phyloP scores from a whole-genome alignment of 345 rosid genomes.

The Jatropha curcas region DNA sequence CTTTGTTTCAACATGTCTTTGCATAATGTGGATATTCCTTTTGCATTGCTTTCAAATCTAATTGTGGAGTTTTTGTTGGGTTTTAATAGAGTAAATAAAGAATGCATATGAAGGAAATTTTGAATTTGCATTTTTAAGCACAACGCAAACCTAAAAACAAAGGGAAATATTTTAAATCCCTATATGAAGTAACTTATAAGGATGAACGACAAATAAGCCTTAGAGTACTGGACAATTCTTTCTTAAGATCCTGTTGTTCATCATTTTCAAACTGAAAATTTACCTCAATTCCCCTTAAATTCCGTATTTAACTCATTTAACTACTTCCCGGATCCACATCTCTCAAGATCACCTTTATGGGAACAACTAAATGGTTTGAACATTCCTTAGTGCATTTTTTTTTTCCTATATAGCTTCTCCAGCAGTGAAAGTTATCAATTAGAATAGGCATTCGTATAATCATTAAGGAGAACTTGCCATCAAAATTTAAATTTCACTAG shows the following conservation, averaged over 20 bases:
- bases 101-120: not conserved
- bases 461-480: not conserved
- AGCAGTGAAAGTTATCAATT: not conserved
- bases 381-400: not conserved
- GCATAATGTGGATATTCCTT: not conserved
- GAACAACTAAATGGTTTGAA: not conserved
- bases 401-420: not conserved
- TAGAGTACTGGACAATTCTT: not conserved
- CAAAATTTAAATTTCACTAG: not conserved
- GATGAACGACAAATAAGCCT: not conserved
- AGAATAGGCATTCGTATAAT: not conserved
- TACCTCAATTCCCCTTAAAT: not conserved
- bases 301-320: not conserved
- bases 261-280: not conserved
- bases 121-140: not conserved
- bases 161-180: not conserved
- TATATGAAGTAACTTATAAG: not conserved
- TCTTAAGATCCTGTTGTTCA: not conserved
- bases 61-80: not conserved
- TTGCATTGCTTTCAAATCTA: not conserved
- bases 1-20: not conserved
- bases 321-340: not conserved
- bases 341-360: not conserved
- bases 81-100: not conserved
- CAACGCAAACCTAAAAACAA: not conserved